A percentile compares a stretch with the other conserved stretches of the same genome.
These are phyloP conservation scores for Anisodus tanguticus DNA, from an alignment of 257 asterid genomes.

Conservation along the genomic window DNA sequence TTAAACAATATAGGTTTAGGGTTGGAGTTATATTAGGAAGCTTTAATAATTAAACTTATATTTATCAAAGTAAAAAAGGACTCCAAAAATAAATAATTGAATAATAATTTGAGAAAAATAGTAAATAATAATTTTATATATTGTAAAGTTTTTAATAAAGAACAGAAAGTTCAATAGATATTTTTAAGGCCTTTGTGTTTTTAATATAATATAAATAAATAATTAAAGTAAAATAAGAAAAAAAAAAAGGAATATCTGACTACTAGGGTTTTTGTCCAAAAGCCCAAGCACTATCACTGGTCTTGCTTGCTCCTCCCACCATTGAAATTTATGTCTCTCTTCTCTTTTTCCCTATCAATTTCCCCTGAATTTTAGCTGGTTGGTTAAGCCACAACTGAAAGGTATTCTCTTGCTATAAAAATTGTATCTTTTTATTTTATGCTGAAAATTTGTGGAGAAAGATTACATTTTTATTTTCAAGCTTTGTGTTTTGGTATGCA, in stretches of 20 bases:
- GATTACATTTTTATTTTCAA: not conserved
- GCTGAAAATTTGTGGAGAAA: not conserved
- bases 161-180: too few relatives aligned
- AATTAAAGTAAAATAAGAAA: not conserved
- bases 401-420: conserved; percentile 12
- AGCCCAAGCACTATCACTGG: not conserved
- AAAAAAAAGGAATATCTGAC: not conserved
- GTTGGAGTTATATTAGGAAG: too few relatives aligned
- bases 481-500: not conserved
- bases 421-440: not conserved
- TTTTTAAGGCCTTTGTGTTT: too few relatives aligned
- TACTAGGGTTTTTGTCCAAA: conserved; percentile 19
- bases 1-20: too few relatives aligned
- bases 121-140: too few relatives aligned
- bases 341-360: not conserved
- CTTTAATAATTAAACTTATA: too few relatives aligned
- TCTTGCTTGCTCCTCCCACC: not conserved
- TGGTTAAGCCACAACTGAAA: not conserved
- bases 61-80: too few relatives aligned
- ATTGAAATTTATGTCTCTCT: not conserved
- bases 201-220: not conserved
- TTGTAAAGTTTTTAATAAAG: too few relatives aligned
- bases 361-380: not conserved
- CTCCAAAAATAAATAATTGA: too few relatives aligned
- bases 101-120: too few relatives aligned